Percentiles rank a stretch among this genome's conserved stretches.
Evolutionary conservation across 345 rosid species (phyloP).

Genomic region (Euphorbia lathyris): DNA sequence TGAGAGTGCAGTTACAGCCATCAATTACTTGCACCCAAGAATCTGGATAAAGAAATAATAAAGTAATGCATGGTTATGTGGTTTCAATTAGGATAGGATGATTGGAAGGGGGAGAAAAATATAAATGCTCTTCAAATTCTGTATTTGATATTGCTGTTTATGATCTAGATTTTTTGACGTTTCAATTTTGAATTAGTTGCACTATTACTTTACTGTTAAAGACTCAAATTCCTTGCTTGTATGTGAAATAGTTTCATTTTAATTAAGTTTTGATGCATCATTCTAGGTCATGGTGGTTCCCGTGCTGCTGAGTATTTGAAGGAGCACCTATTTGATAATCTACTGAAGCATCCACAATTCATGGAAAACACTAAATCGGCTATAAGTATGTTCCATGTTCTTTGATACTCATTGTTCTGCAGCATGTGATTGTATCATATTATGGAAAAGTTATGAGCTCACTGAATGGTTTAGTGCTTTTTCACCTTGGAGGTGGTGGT

Average conservation of each 20-base stretch:
- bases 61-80: neutral
- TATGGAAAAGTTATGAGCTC: neutral
- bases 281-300: constrained; percentile 98
- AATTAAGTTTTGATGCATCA: neutral
- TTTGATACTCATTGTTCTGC: neutral
- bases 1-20: neutral
- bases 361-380: constrained; percentile 72
- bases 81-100: neutral
- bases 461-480: neutral
- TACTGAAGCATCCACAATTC: constrained; percentile 82
- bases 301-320: constrained; percentile 96
- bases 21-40: neutral
- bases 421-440: constrained; percentile 6
- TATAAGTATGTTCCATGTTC: constrained; percentile 50
- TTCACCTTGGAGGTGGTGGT: neutral
- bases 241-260: neutral
- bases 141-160: neutral
- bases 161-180: neutral
- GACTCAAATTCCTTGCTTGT: neutral
- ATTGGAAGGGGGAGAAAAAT: neutral
- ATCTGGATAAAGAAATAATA: neutral
- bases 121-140: neutral
- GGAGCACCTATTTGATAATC: constrained; percentile 89
- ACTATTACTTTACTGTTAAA: neutral
- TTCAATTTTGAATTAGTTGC: neutral